These are phyloP conservation scores for Akanthomyces muscarius DNA, from an alignment of 2,329 filamentous ascomycete genomes.

Conservation along the genomic window DNA sequence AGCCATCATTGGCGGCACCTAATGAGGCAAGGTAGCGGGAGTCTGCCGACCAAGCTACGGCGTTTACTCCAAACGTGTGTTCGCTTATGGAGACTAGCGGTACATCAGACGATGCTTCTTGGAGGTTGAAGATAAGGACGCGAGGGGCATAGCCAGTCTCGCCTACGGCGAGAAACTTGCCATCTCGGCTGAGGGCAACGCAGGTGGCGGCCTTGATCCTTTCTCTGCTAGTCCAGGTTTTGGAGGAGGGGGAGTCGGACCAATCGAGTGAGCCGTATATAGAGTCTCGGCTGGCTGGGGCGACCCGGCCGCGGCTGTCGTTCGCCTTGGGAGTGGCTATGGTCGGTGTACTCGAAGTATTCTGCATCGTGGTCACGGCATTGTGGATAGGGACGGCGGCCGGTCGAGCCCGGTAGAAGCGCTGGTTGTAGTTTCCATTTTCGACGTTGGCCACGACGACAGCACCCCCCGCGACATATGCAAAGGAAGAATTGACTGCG, in stretches of 20 bases:
- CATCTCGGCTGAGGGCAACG: constrained; percentile 82
- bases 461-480: constrained; percentile 87
- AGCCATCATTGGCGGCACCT: constrained; percentile 86
- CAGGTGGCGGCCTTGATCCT: constrained; percentile 93
- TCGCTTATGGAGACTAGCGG: constrained; percentile 84
- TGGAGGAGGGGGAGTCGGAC: constrained; percentile 61
- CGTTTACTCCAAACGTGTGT: constrained; percentile 83
- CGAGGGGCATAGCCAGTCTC: constrained; percentile 93
- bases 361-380: constrained; percentile 50
- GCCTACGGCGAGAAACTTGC: constrained; percentile 82
- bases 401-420: constrained; percentile 86
- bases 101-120: constrained; percentile 73
- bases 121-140: constrained; percentile 82
- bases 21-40: constrained; percentile 83
- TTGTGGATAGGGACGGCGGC: constrained; percentile 65
- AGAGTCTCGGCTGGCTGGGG: constrained; percentile 46
- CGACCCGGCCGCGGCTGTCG: constrained; percentile 57
- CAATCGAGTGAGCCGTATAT: constrained; percentile 45
- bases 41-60: constrained; percentile 85
- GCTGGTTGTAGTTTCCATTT: constrained; percentile 64
- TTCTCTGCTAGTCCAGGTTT: constrained; percentile 83
- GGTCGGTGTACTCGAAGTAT: constrained; percentile 47
- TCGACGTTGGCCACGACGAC: constrained; percentile 85
- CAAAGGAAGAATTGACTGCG: constrained; percentile 71
- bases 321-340: constrained; percentile 57